A percentile compares a stretch with the other conserved stretches of the same genome.
Evolutionary conservation across 345 rosid genomes (phyloP).

Genomic region (Populus pruinosa): DNA sequence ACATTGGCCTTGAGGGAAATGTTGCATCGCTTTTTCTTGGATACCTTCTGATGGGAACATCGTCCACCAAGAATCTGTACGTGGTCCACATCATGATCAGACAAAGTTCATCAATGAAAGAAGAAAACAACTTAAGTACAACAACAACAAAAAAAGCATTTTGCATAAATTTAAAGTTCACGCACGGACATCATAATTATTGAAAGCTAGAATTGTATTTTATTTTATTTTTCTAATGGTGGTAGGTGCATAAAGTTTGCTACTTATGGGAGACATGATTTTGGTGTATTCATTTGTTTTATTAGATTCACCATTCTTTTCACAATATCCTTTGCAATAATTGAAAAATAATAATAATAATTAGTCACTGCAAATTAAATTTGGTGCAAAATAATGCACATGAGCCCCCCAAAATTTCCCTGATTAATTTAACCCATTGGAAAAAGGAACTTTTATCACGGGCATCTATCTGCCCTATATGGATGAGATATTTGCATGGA

Average conservation of each 20-base stretch:
- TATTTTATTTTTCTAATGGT: not conserved
- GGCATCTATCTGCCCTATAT: no score
- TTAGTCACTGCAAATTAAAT: not conserved
- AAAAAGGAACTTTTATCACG: not conserved
- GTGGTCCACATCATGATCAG: not conserved
- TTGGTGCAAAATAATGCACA: not conserved
- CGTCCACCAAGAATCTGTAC: slow-evolving; percentile 78
- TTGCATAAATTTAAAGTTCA: no score
- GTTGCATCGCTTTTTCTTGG: slow-evolving; percentile 58
- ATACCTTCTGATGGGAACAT: slow-evolving; percentile 78
- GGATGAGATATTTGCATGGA: no score
- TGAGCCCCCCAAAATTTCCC: not conserved
- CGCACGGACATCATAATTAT: no score
- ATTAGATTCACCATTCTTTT: not conserved
- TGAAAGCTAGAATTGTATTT: no score
- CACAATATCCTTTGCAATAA: not conserved
- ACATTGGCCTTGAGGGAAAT: slow-evolving; percentile 77
- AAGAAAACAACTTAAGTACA: not conserved
- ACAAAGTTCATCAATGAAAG: not conserved
- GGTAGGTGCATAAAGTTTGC: not conserved
- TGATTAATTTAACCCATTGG: not conserved
- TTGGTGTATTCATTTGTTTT: not conserved
- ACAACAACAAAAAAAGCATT: not conserved
- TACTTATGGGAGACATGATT: not conserved
- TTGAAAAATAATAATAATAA: no score